Conservation (phyloP, 2,329 filamentous ascomycete genomes). For the Fusarium dimerum region DNA sequence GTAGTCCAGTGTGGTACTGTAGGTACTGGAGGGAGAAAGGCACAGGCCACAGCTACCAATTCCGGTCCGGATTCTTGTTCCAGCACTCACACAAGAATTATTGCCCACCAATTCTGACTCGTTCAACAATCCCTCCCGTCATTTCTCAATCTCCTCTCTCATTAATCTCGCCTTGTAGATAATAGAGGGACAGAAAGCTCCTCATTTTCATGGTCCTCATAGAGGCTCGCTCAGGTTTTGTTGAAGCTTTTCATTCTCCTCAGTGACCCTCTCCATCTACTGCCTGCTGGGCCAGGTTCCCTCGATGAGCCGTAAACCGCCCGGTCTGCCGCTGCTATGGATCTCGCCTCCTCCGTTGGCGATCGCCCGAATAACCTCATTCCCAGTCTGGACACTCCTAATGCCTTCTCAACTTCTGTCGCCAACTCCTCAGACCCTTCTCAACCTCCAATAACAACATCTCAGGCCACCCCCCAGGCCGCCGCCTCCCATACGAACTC, state of each 20-base stretch:
- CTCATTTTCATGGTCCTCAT: conserved; percentile 16
- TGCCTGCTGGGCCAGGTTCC: conserved; percentile 15
- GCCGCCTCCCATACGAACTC: conserved; percentile 27
- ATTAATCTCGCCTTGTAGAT: too few species aligned
- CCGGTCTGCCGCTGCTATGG: conserved; percentile 25
- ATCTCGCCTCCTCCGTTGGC: conserved; percentile 29
- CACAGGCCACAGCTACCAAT: conserved; percentile 8
- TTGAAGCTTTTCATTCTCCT: conserved; percentile 17
- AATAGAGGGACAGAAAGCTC: too few species aligned
- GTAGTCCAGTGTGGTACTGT: too few species aligned
- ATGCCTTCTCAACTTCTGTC: conserved; percentile 5
- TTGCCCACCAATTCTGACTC: conserved; percentile 14
- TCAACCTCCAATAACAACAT: conserved; percentile 16
- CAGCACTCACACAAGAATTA: conserved; percentile 1
- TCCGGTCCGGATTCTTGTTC: conserved; percentile 29
- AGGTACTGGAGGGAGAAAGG: background rate
- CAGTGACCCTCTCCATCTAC: conserved; percentile 14
- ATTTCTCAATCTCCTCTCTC: background rate
- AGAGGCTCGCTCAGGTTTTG: conserved; percentile 15
- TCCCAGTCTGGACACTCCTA: conserved; percentile 28
- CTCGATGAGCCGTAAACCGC: conserved; percentile 28
- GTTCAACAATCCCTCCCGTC: conserved; percentile 12
- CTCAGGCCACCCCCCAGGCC: conserved; percentile 9
- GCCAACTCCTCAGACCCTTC: conserved; percentile 12
- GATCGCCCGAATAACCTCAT: conserved; percentile 32